Conservation (phyloP, 2,329 filamentous ascomycete genomes). For the Aspergillus pseudoterreus region DNA sequence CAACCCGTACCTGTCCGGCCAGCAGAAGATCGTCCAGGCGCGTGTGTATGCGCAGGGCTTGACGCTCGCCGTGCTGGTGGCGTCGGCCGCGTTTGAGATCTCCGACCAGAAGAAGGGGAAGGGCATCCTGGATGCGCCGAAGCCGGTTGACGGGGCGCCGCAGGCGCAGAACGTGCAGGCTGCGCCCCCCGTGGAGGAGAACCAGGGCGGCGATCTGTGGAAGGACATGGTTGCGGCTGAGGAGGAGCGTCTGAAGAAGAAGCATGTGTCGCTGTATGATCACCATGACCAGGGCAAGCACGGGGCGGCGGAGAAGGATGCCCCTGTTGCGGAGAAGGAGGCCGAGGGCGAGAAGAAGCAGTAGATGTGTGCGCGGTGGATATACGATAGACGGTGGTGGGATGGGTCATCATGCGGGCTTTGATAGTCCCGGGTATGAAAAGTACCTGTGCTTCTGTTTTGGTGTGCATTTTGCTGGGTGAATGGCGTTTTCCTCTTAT, state of each 20-base stretch:
- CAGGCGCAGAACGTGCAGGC: slow-evolving; percentile 67
- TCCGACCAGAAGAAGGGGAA: slow-evolving; percentile 71
- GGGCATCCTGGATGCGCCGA: slow-evolving; percentile 43
- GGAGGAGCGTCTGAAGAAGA: slow-evolving; percentile 43
- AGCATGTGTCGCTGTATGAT: slow-evolving; percentile 36
- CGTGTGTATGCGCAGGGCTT: slow-evolving; percentile 91
- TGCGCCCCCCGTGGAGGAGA: slow-evolving; percentile 80
- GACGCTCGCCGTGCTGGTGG: slow-evolving; percentile 78
- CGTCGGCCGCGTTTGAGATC: slow-evolving; percentile 78
- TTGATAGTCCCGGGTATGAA: slow-evolving; percentile 1
- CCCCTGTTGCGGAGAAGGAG: background rate
- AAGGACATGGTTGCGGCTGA: slow-evolving; percentile 54
- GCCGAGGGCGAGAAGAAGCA: slow-evolving; percentile 1
- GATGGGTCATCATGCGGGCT: background rate
- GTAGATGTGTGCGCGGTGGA: background rate
- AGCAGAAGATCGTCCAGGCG: slow-evolving; percentile 90
- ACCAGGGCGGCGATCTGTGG: slow-evolving; percentile 90
- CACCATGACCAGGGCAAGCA: slow-evolving; percentile 16
- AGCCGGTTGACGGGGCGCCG: slow-evolving; percentile 47
- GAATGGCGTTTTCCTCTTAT: background rate
- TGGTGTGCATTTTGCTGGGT: background rate
- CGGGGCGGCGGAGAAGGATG: background rate
- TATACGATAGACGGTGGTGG: background rate
- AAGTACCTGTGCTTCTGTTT: background rate
- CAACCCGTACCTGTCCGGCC: slow-evolving; percentile 67